These are phyloP conservation scores for Coriaria nepalensis DNA, from an alignment of 306 rosid genomes.

Conservation along the genomic window DNA sequence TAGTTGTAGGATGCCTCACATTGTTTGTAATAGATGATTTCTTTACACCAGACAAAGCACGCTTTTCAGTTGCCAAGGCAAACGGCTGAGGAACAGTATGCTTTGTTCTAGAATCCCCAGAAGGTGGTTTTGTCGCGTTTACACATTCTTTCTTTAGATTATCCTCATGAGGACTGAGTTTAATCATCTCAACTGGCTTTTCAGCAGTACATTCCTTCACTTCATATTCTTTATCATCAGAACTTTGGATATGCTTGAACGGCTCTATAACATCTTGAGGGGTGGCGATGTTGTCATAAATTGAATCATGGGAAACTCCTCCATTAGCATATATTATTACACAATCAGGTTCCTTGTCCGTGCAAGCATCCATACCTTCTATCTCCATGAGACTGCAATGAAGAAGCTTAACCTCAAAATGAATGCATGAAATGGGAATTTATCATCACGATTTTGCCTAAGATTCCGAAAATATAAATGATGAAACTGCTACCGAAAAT, in stretches of 20 bases:
- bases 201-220: constrained; percentile 96
- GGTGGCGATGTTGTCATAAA: constrained; percentile 29
- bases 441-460: neutral
- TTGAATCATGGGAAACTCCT: constrained; percentile 29
- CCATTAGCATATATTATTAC: constrained; percentile 51
- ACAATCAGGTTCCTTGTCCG: constrained; percentile 77
- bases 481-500: too few species aligned
- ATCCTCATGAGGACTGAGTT: constrained; percentile 19
- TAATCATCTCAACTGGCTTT: constrained; percentile 35
- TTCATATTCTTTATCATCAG: constrained; percentile 64
- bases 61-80: constrained; percentile 92
- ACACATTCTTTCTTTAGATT: constrained; percentile 16
- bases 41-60: constrained; percentile 44
- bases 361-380: constrained; percentile 70
- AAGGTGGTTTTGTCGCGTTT: constrained; percentile 35
- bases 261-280: constrained; percentile 39
- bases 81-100: constrained; percentile 86
- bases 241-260: constrained; percentile 53
- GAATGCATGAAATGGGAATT: neutral
- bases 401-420: constrained; percentile 15
- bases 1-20: constrained; percentile 28
- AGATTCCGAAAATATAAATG: neutral
- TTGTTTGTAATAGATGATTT: constrained; percentile 29
- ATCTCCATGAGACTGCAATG: constrained; percentile 53
- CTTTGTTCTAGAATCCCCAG: constrained; percentile 48